Conservation (phyloP, 495 filamentous ascomycete species). For the Usnea hakonensis region DNA sequence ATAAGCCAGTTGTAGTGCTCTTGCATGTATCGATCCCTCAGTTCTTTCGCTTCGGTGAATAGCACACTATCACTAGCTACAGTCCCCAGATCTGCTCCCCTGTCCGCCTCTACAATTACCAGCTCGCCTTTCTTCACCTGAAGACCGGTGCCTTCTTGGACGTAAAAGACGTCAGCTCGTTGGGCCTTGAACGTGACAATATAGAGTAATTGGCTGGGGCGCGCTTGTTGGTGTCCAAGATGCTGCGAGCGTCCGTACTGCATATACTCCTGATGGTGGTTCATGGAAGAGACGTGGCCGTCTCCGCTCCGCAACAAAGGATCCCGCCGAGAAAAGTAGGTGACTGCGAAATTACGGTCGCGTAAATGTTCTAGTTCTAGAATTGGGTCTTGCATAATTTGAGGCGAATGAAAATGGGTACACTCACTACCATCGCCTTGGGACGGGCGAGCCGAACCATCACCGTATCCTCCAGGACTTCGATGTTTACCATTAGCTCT, state of each 20-base stretch:
- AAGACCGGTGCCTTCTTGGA: slow-evolving; percentile 88
- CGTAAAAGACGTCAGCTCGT: slow-evolving; percentile 90
- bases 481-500: slow-evolving; percentile 35
- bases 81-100: slow-evolving; percentile 92
- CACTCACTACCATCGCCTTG: slow-evolving; percentile 41
- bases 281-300: slow-evolving; percentile 32
- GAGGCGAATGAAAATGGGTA: slow-evolving; percentile 32
- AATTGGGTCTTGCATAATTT: slow-evolving; percentile 30
- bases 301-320: slow-evolving; percentile 33
- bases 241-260: slow-evolving; percentile 47
- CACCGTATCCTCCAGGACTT: slow-evolving; percentile 31
- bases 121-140: slow-evolving; percentile 84
- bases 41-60: slow-evolving; percentile 72
- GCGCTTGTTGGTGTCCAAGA: slow-evolving; percentile 55
- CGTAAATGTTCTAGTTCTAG: slow-evolving; percentile 40
- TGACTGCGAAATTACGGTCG: slow-evolving; percentile 39
- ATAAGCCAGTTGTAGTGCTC: slow-evolving; percentile 96
- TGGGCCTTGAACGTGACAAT: slow-evolving; percentile 94
- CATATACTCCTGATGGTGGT: slow-evolving; percentile 49
- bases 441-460: slow-evolving; percentile 28
- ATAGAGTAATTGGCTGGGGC: slow-evolving; percentile 76
- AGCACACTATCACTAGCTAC: slow-evolving; percentile 77
- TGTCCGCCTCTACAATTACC: slow-evolving; percentile 95
- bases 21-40: slow-evolving; percentile 81
- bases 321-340: slow-evolving; percentile 42